Base-by-base conservation (phyloP, 805 yeast genomes). In the Ogataea pignaliae region DNA sequence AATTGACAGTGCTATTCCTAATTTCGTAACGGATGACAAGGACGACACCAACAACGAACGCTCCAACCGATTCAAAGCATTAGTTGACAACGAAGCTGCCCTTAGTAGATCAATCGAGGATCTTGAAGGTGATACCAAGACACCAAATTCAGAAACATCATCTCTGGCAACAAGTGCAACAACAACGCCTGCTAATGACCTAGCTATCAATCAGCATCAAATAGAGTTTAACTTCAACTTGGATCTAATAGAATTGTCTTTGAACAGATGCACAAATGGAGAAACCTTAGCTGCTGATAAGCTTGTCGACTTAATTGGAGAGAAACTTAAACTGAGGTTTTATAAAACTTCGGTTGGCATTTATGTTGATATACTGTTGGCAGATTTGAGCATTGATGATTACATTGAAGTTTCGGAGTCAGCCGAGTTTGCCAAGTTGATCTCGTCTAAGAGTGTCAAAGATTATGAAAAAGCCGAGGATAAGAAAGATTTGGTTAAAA, bases 141-240 rank as follows among this genome's bases (percentile, higher is more conserved):
- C 51, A 7, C 41, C 56, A 13, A 37, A 41, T 14, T 48, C 57
- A 1, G 47, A 46, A 37, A 17, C 40, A 2, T 36, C 56, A 3
- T 41, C 52, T 3, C 31, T 32, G 17, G 17, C 42, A 9, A 43
- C 48, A 16, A 15, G 45, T 32, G 17, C 34, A 7, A n/a, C 3
- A 13, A n/a, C 36, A 3, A 15, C 40, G 10, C 15, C 45, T 9
- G 9, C 36, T 3, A 40, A 14, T n/a, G 47, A 45, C 7, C 13
- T 30, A 17, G 49, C 45, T 3, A 46, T 50, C 5, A 57, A 48
- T 0, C 97, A 90, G 56, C 85, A 78, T 48, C 57, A 71, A 34
- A 75, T 91, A 54, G 96, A 90, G 47, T 72, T 93, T 51, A 69
- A 76, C 37, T 81, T 95, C 58, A 75, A 75, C 31, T 84, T 93